These are phyloP conservation scores for Pseudoturritis turrita DNA, from an alignment of 345 rosid genomes.

Conservation along the genomic window DNA sequence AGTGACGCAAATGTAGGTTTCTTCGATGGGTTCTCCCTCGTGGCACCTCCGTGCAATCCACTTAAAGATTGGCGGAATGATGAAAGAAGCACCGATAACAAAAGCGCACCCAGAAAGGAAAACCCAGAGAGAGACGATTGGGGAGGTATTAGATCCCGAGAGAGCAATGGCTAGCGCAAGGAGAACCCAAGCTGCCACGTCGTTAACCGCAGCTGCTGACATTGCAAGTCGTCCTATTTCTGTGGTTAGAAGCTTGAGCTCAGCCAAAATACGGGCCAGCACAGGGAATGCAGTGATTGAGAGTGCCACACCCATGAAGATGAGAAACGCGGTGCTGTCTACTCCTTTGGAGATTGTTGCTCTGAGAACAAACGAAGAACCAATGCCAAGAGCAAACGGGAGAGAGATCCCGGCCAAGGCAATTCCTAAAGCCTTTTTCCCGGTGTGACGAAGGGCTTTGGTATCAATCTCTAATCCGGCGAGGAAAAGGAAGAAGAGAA, in stretches of 20 bases:
- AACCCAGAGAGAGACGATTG: conserved; percentile 63
- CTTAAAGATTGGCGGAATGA: conserved; percentile 48
- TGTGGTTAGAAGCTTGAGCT: conserved; percentile 70
- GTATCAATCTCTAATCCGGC: conserved; percentile 68
- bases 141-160: conserved; percentile 49
- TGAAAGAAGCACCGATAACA: conserved; percentile 27
- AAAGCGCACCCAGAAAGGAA: conserved; percentile 52
- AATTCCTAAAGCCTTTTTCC: conserved; percentile 56
- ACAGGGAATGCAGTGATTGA: conserved; percentile 84
- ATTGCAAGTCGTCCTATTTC: conserved; percentile 72
- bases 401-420: conserved; percentile 62
- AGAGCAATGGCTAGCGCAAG: conserved; percentile 84
- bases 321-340: conserved; percentile 42
- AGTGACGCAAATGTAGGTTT: conserved; percentile 57
- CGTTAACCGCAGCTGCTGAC: conserved; percentile 87
- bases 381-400: conserved; percentile 67
- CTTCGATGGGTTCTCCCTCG: conserved; percentile 71
- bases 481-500: conserved; percentile 66
- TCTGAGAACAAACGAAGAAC: conserved; percentile 45
- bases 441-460: conserved; percentile 48
- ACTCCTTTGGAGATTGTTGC: conserved; percentile 54
- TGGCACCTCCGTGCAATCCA: conserved; percentile 60
- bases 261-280: conserved; percentile 78
- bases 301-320: conserved; percentile 86
- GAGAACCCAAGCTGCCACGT: conserved; percentile 76